Evolutionary conservation across 306 rosid genomes (phyloP).

Genomic region (Lathyrus oleraceus): DNA sequence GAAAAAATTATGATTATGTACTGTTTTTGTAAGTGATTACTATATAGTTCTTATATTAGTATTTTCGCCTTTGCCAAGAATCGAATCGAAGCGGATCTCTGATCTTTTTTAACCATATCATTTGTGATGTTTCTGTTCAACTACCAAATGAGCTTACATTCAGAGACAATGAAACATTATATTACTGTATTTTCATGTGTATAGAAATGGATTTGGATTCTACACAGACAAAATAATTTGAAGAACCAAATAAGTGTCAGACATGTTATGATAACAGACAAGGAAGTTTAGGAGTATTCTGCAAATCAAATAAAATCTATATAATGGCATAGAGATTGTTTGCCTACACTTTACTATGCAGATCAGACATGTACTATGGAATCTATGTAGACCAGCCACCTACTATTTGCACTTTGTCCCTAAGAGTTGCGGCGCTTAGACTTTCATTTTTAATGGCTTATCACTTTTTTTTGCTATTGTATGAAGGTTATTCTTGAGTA

Average conservation of each 20-base stretch:
- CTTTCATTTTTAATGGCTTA: neutral
- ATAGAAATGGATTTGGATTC: too few species aligned
- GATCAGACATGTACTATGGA: conserved; percentile 21
- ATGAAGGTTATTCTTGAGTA: neutral
- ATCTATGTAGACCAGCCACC: conserved; percentile 19
- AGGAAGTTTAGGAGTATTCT: neutral
- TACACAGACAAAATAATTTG: neutral
- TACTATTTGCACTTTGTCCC: conserved; percentile 37
- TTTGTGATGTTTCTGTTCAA: too few species aligned
- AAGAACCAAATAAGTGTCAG: conserved; percentile 6
- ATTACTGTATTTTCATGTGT: neutral
- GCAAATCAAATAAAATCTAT: conserved; percentile 22
- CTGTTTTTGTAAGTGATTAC: too few species aligned
- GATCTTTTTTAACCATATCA: too few species aligned
- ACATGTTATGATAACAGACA: neutral
- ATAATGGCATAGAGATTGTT: conserved; percentile 19
- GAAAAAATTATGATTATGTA: conserved; percentile 13
- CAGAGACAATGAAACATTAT: too few species aligned
- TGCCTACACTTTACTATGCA: conserved; percentile 17
- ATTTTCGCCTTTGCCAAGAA: too few species aligned
- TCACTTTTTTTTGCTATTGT: neutral
- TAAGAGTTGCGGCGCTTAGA: conserved; percentile 21
- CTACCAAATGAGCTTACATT: too few species aligned
- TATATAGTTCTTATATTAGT: too few species aligned
- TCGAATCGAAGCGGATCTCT: too few species aligned